Base-by-base conservation (phyloP, 2,329 filamentous ascomycete genomes). In the Arthroderma uncinatum region DNA sequence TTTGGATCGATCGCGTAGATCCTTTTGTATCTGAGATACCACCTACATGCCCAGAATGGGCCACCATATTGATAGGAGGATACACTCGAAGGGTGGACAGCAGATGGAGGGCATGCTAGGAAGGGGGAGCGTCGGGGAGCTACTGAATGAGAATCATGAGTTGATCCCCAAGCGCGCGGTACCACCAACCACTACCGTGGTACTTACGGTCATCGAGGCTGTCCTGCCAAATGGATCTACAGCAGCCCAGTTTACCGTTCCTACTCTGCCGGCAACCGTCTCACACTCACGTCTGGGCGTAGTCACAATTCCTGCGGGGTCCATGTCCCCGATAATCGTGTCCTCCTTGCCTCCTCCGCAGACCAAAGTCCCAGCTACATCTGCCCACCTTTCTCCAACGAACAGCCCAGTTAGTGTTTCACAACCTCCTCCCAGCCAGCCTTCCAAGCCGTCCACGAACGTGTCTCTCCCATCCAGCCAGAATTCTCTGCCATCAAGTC, bases 241-340 rank as follows among this genome's bases (percentile, higher is more conserved):
- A 8, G 40, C 64, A 40, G 60, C 58, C 19, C 50, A 61, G 47
- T 63, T 62, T 47, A 65, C 63, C 19, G 62, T 66, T 34, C 44
- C 61, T 44, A 62, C 62, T 14, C 60, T 66, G 12, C 63, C 64
- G 14, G 63, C 64, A 34, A 62, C 61, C 14, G 59, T 66, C 23
- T 65, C 64, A 21, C 62, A 64, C 40, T 60, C 63, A 14, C 25
- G 57, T 10, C 53, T 63, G 25, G 64, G 64, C 2, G 25, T 58
- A 48, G 44, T 65, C 21, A 65, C 64, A 4, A 62, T 65, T 50
- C 63, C 63, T 9, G 59, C 61, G 39, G 61, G 62, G n/a, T 50
- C 59, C 25, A 56, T 56, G 34, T 25, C 61, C 25, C 59, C 58
- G 19, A 53, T 60, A 23, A 56, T 55, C 28, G 53, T 59, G 12